Percentiles rank a stretch among this genome's conserved stretches.
Evolutionary conservation across 2,329 filamentous ascomycete genomes (phyloP).

Genomic region (Endothia cerciana): DNA sequence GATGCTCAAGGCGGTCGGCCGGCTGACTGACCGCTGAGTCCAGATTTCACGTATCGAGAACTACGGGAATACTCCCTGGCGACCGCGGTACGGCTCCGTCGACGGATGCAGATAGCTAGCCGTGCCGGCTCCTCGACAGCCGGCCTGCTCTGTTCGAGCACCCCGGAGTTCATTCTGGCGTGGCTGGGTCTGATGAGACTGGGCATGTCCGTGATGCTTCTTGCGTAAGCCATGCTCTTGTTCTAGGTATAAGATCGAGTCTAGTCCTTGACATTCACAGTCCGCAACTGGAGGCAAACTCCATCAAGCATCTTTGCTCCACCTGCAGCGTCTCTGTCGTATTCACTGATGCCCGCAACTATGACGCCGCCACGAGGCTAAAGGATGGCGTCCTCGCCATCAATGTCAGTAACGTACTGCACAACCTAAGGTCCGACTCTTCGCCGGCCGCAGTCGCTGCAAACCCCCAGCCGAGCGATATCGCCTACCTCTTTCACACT

Average conservation of each 20-base stretch:
- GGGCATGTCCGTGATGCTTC: constrained; percentile 58
- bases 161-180: constrained; percentile 58
- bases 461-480: constrained; percentile 35
- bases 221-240: constrained; percentile 48
- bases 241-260: neutral
- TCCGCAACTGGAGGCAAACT: constrained; percentile 49
- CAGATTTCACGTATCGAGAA: constrained; percentile 37
- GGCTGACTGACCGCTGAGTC: neutral
- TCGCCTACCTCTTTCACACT: constrained; percentile 65
- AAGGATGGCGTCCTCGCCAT: constrained; percentile 25
- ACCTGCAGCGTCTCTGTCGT: constrained; percentile 47
- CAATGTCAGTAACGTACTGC: constrained; percentile 29
- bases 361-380: constrained; percentile 19
- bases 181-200: constrained; percentile 63
- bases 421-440: constrained; percentile 23
- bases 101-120: constrained; percentile 23
- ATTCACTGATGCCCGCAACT: constrained; percentile 46
- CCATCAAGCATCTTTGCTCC: constrained; percentile 57
- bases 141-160: constrained; percentile 60
- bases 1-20: neutral
- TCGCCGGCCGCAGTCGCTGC: neutral
- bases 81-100: constrained; percentile 21
- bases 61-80: constrained; percentile 37
- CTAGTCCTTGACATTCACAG: constrained; percentile 35
- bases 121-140: constrained; percentile 35